Evolutionary conservation across 2,329 filamentous ascomycete species (phyloP), one percentile per base, ranked within the genome.

Genomic region (Sarocladiaceae sp.): DNA sequence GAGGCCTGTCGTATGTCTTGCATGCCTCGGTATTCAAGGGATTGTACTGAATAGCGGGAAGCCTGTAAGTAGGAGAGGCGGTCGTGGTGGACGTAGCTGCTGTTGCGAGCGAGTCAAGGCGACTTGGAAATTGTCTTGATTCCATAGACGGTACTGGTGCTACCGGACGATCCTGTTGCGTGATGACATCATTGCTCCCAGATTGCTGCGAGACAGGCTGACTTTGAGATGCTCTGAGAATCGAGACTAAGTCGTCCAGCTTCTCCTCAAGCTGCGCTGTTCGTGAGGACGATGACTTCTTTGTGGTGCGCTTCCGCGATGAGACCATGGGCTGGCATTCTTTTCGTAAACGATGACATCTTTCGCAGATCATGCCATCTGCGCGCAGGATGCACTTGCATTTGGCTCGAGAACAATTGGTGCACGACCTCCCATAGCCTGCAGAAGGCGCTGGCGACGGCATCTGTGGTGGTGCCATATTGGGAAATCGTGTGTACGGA

Each of bases 191-290:
- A 26, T 7, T 23, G 25, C 15, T 29, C 6, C 13, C 50, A 15
- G 40, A 23, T 26, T 47, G 37, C 5, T 59, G 50, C 37, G 53
- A 17, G n/a, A 51, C 40, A 44, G 58, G 54, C 53, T 53, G 48
- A 53, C 53, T 55, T 40, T 67, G 61, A 44, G 66, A 61, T 28
- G 62, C 65, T 51, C 66, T 66, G 10, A 78, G 59, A n/a, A 78
- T 69, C 2, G 70, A 70, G 17, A 77, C 72, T 3, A 79, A 63
- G 52, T 75, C 71, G 42, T 77, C 72, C 7, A 78, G 64, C 63
- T 76, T 78, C 58, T 76, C 73, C 61, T 78, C 76, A 6, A 78
- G 65, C 54, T 75, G 71, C 7, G 73, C 71, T 4, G 72, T 70
- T 18, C 71, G 67, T 25, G 66, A 69, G 10, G 65, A 58, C 31